Base-by-base conservation (phyloP, 129 eudicot species). In the Escallonia rubra region DNA sequence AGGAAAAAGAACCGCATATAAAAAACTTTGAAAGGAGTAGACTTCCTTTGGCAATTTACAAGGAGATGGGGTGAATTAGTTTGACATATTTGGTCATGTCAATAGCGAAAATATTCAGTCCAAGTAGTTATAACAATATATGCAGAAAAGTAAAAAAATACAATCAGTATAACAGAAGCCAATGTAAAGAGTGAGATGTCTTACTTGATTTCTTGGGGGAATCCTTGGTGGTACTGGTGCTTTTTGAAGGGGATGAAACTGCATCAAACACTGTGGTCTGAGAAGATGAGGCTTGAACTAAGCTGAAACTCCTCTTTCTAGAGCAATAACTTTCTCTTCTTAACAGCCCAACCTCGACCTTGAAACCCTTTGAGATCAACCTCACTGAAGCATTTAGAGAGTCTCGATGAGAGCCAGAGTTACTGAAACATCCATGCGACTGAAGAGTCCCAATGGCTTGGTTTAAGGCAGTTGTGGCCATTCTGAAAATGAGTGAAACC, bases 131-230 rank as follows among this genome's bases (percentile, higher is more conserved):
- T 23, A 23, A 23, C 34, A 23, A 23, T 23, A 23, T 23, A 23
- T 23, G 34, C 34, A 23, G 34, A 23, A 23, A 23, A 1, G 34
- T 23, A 23, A 0, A 23, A 23, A 1, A 23, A 23, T 23, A 1
- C 34, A 23, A 23, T 23, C 34, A 23, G 34, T 23, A 23, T 23
- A 23, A 23, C 34, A 23, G 46, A 57, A 63, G 23, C 45, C 13
- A 5, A 72, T 57, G 53, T 14, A 50, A 54, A 65, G 34, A 23
- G 68, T 49, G 44, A 66, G 56, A 59, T 62, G 57, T 50, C 80
- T 47, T 90, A 91, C 97, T 87, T 85, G 97, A 54, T 91, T 87
- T 91, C 78, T 78, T 91, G 51, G 54, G 69, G 67, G 78, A 61
- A 34, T 76, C 93, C 60, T 9, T 73, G 72, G 72, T 69, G 50